A percentile compares a stretch with the other conserved stretches of the same genome.
These are phyloP conservation scores for Epichloe hybrida DNA, from an alignment of 2,329 filamentous ascomycete genomes.

Conservation along the genomic window DNA sequence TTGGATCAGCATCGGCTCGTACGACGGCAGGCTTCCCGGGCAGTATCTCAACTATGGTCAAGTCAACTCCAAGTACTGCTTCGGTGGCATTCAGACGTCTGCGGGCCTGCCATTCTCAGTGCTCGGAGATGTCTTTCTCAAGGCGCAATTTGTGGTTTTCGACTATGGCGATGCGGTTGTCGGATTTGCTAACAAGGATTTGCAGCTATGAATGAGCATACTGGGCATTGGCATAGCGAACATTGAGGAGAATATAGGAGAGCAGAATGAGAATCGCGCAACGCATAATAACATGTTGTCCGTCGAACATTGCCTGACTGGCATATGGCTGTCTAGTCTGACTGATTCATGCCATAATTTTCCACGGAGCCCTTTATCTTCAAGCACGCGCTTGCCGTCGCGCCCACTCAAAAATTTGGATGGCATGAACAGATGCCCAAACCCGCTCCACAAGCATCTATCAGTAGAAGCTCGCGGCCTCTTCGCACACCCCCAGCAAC, in stretches of 20 bases:
- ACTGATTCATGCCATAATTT: no score
- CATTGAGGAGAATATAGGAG: no score
- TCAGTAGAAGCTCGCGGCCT: constrained; percentile 5
- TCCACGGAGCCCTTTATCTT: not conserved
- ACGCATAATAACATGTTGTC: no score
- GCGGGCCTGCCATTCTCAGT: constrained; percentile 24
- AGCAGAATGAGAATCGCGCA: no score
- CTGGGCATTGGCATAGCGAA: not conserved
- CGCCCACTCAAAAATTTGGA: no score
- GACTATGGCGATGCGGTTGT: constrained; percentile 18
- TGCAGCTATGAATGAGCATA: not conserved
- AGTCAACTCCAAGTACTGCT: constrained; percentile 17
- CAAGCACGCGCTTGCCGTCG: not conserved
- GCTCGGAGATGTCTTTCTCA: constrained; percentile 27
- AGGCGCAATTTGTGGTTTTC: constrained; percentile 32
- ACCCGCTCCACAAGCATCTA: constrained; percentile 1
- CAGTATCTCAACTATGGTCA: constrained; percentile 25
- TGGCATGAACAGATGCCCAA: not conserved
- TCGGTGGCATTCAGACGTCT: constrained; percentile 24
- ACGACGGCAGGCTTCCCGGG: constrained; percentile 22
- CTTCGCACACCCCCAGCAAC: not conserved
- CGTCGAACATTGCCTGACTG: no score
- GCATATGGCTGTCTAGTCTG: no score
- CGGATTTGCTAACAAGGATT: constrained; percentile 26
- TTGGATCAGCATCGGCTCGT: constrained; percentile 20